Evolutionary conservation across 2,329 filamentous ascomycete genomes (phyloP).

Genomic region (Colletotrichum tamarilloi): DNA sequence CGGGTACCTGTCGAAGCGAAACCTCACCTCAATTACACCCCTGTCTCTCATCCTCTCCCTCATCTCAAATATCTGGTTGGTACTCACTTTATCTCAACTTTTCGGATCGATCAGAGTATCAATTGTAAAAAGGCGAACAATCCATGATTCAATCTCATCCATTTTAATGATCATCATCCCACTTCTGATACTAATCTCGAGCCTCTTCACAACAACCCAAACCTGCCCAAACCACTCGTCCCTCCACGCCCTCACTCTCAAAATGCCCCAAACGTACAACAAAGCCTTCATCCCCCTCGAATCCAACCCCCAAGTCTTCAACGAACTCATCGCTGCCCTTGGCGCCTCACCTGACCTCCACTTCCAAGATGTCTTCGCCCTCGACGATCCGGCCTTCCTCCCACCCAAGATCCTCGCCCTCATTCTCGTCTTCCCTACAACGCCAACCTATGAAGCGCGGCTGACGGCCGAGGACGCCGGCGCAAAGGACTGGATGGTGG

Average conservation of each 20-base stretch:
- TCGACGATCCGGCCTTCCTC: conserved; percentile 75
- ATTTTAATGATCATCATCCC: neutral
- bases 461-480: conserved; percentile 47
- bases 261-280: conserved; percentile 27
- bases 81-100: neutral
- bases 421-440: conserved; percentile 76
- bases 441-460: conserved; percentile 67
- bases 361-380: conserved; percentile 77
- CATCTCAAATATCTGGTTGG: neutral
- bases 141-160: neutral
- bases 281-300: conserved; percentile 47
- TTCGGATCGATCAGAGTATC: neutral
- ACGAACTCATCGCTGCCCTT: conserved; percentile 70
- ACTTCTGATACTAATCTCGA: neutral
- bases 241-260: neutral
- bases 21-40: neutral
- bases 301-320: conserved; percentile 75
- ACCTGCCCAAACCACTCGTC: neutral
- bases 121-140: too few relatives aligned
- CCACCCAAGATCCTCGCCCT: conserved; percentile 69
- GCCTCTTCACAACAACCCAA: too few relatives aligned
- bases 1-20: neutral
- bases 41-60: neutral
- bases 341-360: conserved; percentile 67
- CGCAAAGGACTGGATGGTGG: conserved; percentile 31